Conservation (phyloP, 257 asterid genomes). For the Solanum dulcamara region DNA sequence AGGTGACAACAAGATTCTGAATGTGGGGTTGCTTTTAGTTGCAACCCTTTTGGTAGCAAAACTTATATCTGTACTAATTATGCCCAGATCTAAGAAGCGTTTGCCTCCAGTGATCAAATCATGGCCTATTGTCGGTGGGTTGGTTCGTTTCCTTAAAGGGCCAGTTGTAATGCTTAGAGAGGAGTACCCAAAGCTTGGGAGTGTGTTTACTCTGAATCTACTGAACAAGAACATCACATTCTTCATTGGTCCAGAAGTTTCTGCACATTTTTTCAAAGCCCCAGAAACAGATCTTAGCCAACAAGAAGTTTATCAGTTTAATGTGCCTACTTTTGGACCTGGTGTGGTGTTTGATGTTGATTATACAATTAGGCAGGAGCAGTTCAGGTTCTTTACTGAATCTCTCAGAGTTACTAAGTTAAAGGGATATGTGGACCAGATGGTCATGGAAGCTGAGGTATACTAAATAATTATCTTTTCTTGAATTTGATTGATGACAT, state of each 20-base stretch:
- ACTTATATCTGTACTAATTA: constrained; percentile 40
- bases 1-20: constrained; percentile 33
- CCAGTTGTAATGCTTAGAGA: constrained; percentile 78
- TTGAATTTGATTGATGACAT: not conserved
- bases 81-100: constrained; percentile 65
- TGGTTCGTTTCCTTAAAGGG: constrained; percentile 61
- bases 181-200: constrained; percentile 91
- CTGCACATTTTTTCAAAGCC: constrained; percentile 93
- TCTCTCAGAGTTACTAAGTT: constrained; percentile 76
- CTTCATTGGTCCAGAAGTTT: constrained; percentile 93
- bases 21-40: constrained; percentile 51
- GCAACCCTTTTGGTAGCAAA: constrained; percentile 68
- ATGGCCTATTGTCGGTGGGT: constrained; percentile 69
- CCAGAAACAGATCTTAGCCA: constrained; percentile 91
- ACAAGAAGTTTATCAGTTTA: constrained; percentile 88
- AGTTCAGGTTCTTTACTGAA: constrained; percentile 92
- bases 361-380: constrained; percentile 78
- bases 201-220: constrained; percentile 66
- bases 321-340: constrained; percentile 93
- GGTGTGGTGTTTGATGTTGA: constrained; percentile 97
- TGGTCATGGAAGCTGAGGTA: constrained; percentile 91
- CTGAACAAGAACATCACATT: constrained; percentile 72
- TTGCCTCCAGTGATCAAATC: constrained; percentile 56
- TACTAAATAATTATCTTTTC: not conserved
- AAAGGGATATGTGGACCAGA: constrained; percentile 75